These are phyloP conservation scores for Diplosphaera chodatii DNA, from an alignment of 139 green algal species.

Conservation along the genomic window DNA sequence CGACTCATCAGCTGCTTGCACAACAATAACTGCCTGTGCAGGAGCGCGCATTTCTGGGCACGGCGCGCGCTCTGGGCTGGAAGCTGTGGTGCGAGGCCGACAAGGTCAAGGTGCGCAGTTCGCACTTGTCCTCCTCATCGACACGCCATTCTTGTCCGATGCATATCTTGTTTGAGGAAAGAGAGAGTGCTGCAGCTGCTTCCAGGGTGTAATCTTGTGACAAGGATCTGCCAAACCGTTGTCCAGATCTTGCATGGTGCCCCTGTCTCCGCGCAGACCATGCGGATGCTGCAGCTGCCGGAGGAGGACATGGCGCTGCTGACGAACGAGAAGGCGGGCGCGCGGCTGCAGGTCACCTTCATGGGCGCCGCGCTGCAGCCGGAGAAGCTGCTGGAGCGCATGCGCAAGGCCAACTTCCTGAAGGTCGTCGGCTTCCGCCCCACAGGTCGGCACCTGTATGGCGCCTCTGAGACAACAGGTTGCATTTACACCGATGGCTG, in stretches of 20 bases:
- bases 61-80: slow-evolving; percentile 41
- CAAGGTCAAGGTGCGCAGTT: slow-evolving; percentile 36
- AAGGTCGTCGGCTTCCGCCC: slow-evolving; percentile 50
- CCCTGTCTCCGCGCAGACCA: slow-evolving; percentile 21
- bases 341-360: slow-evolving; percentile 37
- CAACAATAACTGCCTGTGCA: not conserved
- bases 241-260: not conserved
- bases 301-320: slow-evolving; percentile 40
- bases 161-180: no score
- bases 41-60: slow-evolving; percentile 60
- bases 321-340: slow-evolving; percentile 17
- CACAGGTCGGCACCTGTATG: slow-evolving; percentile 53
- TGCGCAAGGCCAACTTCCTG: not conserved
- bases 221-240: no score
- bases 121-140: not conserved
- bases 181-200: no score
- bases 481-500: no score
- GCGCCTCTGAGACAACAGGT: no score
- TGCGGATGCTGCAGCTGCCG: slow-evolving; percentile 52
- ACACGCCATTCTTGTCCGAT: no score
- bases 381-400: slow-evolving; percentile 26
- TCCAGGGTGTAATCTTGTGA: no score
- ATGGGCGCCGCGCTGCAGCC: slow-evolving; percentile 34
- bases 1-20: no score
- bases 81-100: slow-evolving; percentile 33